Base-by-base conservation (phyloP, 495 filamentous ascomycete species). In the Pseudevernia furfuracea region DNA sequence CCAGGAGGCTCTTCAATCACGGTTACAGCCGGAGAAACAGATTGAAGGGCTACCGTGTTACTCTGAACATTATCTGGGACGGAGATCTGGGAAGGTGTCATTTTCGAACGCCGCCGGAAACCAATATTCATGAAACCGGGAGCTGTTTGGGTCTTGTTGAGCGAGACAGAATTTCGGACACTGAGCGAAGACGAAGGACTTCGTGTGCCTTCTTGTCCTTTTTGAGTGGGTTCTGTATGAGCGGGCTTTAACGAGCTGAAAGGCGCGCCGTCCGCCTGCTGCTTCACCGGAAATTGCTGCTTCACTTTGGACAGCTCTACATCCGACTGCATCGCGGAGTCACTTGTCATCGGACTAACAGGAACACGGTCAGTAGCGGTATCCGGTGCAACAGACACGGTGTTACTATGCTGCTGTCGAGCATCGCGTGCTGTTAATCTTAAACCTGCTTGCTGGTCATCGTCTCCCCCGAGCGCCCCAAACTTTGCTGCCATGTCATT, bases 21-120 rank as follows among this genome's bases (percentile, higher is more conserved):
- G 5, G 62, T 28, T 23, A 19, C 62, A 36, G 38, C 7, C 25
- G 44, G 36, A 32, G 62, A 57, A 12, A 46, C 62, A 41, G 62
- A 64, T 37, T 60, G 43, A 46, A 59, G 36, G 6, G 57, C 62
- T 21, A 53, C 34, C 23, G 30, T 11, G 4, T 53, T 43, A 17
- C 14, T 60, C n/a, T 60, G 41, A 19, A 9, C 25, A 28, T 59
- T 58, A 12, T 59, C 25, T n/a, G 62, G 63, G 19, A 67, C 46
- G 7, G 43, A 57, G 11, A 67, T 60, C 21, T 56, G 12, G n/a
- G 63, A 44, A 23, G 67, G 67, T 39, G 59, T 21, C n/a, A 66
- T 23, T 46, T 62, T 68, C 28, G 67, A 25, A 30, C 63, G 58
- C 25, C 67, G 62, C 19, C 67, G 58, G 15, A 68, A 66, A 4